Evolutionary conservation across 352 stramenopile genomes (phyloP).

Genomic region (Globisporangium apiculatum): DNA sequence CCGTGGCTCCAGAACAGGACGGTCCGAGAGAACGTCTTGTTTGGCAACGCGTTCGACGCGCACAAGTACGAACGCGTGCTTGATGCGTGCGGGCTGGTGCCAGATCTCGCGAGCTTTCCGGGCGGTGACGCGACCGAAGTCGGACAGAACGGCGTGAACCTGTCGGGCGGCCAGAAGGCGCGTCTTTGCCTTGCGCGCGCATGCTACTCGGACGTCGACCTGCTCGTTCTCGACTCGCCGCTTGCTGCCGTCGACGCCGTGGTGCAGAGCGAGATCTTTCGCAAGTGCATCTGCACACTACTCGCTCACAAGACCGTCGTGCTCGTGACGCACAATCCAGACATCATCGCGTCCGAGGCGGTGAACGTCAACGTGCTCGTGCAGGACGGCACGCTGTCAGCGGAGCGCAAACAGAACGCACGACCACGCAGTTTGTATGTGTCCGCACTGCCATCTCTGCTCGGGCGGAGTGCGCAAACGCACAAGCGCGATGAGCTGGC

Average conservation of each 20-base stretch:
- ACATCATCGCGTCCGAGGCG: slow-evolving; percentile 39
- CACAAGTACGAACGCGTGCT: slow-evolving; percentile 56
- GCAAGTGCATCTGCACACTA: slow-evolving; percentile 38
- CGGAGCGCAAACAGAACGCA: neutral
- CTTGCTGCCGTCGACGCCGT: slow-evolving; percentile 92
- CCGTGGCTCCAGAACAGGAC: slow-evolving; percentile 95
- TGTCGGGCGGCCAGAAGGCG: slow-evolving; percentile 92
- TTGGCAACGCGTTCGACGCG: slow-evolving; percentile 59
- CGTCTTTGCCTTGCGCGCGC: slow-evolving; percentile 58
- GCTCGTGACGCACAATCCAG: slow-evolving; percentile 88
- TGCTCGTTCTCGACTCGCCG: slow-evolving; percentile 90
- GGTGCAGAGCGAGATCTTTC: slow-evolving; percentile 91
- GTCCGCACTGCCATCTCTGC: neutral
- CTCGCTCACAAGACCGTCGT: slow-evolving; percentile 67
- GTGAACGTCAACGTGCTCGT: slow-evolving; percentile 18
- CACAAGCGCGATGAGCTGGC: slow-evolving; percentile 1
- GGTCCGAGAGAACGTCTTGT: slow-evolving; percentile 93
- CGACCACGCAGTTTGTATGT: slow-evolving; percentile 6
- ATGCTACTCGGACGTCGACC: slow-evolving; percentile 55
- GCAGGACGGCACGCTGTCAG: slow-evolving; percentile 2
- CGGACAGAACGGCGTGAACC: slow-evolving; percentile 92
- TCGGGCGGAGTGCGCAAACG: neutral
- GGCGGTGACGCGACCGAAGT: slow-evolving; percentile 92
- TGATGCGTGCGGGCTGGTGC: slow-evolving; percentile 69
- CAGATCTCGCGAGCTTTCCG: slow-evolving; percentile 81